Evolutionary conservation across 306 rosid species (phyloP).

Genomic region (Gastrolobium bilobum): DNA sequence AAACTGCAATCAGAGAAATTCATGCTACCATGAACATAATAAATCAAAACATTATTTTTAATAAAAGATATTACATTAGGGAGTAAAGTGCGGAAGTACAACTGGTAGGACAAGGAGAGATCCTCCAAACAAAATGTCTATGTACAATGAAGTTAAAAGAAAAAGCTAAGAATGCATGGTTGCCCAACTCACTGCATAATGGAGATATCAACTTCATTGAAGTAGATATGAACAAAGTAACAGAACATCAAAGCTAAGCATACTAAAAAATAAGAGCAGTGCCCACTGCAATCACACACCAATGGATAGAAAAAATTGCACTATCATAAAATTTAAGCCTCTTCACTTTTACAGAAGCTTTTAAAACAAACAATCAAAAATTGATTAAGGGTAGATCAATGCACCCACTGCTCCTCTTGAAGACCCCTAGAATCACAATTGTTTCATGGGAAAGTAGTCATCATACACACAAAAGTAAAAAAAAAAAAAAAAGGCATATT

Average conservation of each 20-base stretch:
- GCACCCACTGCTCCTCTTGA: not conserved
- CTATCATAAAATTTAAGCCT: not conserved
- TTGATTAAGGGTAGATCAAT: not conserved
- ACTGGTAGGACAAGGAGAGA: not conserved
- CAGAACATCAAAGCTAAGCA: constrained; percentile 1
- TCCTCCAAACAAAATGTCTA: not conserved
- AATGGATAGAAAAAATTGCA: not conserved
- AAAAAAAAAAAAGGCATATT: not conserved
- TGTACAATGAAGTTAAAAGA: not conserved
- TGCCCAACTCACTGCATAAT: not conserved
- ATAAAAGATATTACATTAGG: not conserved
- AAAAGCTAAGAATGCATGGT: not conserved
- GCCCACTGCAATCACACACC: not conserved
- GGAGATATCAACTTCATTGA: not conserved
- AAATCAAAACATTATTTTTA: not conserved
- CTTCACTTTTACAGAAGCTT: not conserved
- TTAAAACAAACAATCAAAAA: constrained; percentile 3
- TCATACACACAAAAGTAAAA: not conserved
- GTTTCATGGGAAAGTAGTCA: not conserved
- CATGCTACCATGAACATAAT: not conserved
- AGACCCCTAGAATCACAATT: not conserved
- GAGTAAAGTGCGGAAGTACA: not conserved
- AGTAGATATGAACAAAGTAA: not conserved
- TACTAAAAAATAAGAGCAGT: not conserved
- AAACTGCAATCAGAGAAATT: constrained; percentile 26